These are phyloP conservation scores for Dipodascus geniculatus DNA, from an alignment of 805 yeast genomes.

Conservation along the genomic window DNA sequence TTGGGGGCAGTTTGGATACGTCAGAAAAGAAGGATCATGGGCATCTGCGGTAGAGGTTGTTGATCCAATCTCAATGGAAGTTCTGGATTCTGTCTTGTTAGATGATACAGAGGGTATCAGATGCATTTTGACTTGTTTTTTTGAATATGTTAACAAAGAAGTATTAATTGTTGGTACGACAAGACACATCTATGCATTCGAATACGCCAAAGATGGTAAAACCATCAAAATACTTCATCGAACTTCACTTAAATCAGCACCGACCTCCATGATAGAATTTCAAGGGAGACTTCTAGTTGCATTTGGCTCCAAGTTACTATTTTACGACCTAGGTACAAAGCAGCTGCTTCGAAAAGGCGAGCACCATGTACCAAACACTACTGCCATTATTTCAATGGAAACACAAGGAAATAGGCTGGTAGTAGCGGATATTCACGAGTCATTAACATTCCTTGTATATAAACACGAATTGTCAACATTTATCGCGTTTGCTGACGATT, in stretches of 20 bases:
- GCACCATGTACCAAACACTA: conserved; percentile 27
- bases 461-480: conserved; percentile 35
- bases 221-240: conserved; percentile 41
- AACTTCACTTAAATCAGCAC: conserved; percentile 41
- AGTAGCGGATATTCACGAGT: conserved; percentile 60
- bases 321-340: conserved; percentile 66
- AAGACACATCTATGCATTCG: conserved; percentile 20
- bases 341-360: conserved; percentile 65
- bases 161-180: conserved; percentile 10
- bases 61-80: conserved; percentile 25
- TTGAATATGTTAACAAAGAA: conserved; percentile 13
- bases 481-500: conserved; percentile 58
- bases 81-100: conserved; percentile 36
- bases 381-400: conserved; percentile 41
- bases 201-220: conserved; percentile 25
- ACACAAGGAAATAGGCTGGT: conserved; percentile 48
- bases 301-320: conserved; percentile 36
- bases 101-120: conserved; percentile 33
- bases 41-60: conserved; percentile 45
- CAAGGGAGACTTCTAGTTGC: conserved; percentile 54
- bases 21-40: conserved; percentile 26
- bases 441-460: conserved; percentile 46
- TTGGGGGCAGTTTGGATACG: conserved; percentile 26
- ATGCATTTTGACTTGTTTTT: conserved; percentile 27
- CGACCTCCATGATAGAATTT: conserved; percentile 41